A percentile compares a stretch with the other conserved stretches of the same genome.
Conservation (phyloP, 179 eudicot species). For the Nepenthes alata region DNA sequence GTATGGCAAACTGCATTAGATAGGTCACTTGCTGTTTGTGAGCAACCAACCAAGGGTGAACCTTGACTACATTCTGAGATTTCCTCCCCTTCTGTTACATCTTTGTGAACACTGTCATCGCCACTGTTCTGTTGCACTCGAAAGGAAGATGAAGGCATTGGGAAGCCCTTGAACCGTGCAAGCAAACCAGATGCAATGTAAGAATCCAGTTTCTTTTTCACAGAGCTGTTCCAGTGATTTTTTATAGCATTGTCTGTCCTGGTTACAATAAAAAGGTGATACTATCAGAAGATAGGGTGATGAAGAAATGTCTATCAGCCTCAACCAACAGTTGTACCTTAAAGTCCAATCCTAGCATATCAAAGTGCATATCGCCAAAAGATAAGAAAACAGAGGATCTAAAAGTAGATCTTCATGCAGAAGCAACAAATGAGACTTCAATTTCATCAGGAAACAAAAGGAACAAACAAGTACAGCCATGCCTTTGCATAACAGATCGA, state of each 20-base stretch:
- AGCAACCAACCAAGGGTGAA: conserved; percentile 36
- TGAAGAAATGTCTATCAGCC: neutral
- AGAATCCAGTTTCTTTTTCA: conserved; percentile 79
- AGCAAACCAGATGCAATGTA: conserved; percentile 81
- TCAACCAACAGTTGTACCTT: neutral
- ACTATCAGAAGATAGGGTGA: conserved; percentile 5
- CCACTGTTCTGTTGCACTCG: conserved; percentile 39
- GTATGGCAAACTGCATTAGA: conserved; percentile 19
- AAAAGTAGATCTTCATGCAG: neutral
- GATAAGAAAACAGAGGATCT: neutral
- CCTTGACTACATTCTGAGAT: conserved; percentile 67
- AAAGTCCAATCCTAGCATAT: neutral
- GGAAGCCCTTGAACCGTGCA: conserved; percentile 56
- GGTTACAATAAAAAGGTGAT: conserved; percentile 17
- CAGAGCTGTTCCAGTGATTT: conserved; percentile 98
- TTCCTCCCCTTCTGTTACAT: conserved; percentile 47
- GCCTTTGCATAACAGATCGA: neutral
- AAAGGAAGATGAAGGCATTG: conserved; percentile 35
- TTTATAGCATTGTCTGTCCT: conserved; percentile 97
- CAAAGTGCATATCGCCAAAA: conserved; percentile 1
- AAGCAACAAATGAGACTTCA: neutral
- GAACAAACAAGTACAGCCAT: too few species aligned
- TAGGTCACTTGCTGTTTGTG: conserved; percentile 41
- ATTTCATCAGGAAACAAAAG: too few species aligned
- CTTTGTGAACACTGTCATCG: conserved; percentile 43